Conservation (phyloP, 2,329 filamentous ascomycete genomes). For the Pezicula neosporulosa region DNA sequence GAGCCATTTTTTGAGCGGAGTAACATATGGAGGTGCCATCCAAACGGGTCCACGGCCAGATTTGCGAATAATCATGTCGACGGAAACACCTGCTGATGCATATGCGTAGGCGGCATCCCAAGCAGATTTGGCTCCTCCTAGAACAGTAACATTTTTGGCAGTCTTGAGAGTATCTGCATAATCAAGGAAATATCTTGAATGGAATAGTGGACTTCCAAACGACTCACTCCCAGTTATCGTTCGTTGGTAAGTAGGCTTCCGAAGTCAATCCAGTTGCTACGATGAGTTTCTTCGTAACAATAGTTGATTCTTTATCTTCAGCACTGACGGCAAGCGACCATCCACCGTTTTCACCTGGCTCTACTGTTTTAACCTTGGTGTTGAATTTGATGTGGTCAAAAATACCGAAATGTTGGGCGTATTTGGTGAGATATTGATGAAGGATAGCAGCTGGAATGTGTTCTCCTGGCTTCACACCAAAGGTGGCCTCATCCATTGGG, state of each 20-base stretch:
- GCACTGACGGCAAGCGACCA: slow-evolving; percentile 36
- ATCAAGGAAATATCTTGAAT: slow-evolving; percentile 42
- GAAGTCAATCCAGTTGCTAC: slow-evolving; percentile 55
- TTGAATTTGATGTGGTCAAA: slow-evolving; percentile 42
- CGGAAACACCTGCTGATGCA: slow-evolving; percentile 42
- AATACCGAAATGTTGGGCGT: slow-evolving; percentile 49
- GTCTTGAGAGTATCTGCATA: slow-evolving; percentile 37
- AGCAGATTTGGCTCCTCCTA: slow-evolving; percentile 62
- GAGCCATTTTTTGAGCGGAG: slow-evolving; percentile 63
- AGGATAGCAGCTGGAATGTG: slow-evolving; percentile 56
- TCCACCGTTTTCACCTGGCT: slow-evolving; percentile 36
- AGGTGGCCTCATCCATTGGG: slow-evolving; percentile 58
- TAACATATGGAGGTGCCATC: slow-evolving; percentile 59
- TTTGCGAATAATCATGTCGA: slow-evolving; percentile 12
- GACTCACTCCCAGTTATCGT: slow-evolving; percentile 40
- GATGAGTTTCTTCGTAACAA: slow-evolving; percentile 44
- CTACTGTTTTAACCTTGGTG: slow-evolving; percentile 44
- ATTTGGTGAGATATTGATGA: slow-evolving; percentile 53
- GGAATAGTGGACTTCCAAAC: slow-evolving; percentile 46
- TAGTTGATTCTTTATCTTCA: slow-evolving; percentile 13
- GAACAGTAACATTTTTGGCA: slow-evolving; percentile 45
- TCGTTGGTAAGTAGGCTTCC: slow-evolving; percentile 41
- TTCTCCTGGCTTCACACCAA: slow-evolving; percentile 40
- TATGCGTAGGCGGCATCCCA: slow-evolving; percentile 64
- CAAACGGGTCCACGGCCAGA: slow-evolving; percentile 56